Base-by-base conservation (phyloP, 768 basidiomycete genomes). In the Termitomyces bulborhizus region DNA sequence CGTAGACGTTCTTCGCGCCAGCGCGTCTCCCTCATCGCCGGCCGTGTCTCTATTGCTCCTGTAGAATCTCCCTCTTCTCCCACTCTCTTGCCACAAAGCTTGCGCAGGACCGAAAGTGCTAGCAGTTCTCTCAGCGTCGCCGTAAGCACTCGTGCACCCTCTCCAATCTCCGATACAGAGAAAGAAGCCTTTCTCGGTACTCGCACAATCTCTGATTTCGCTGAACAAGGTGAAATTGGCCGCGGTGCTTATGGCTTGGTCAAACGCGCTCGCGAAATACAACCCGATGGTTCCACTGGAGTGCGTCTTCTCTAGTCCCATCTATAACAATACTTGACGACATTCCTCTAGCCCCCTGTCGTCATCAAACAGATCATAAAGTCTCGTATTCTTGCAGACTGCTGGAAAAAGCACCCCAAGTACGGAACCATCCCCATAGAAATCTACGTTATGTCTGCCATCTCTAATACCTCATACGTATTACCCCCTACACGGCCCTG, bases 321-420 rank as follows among this genome's bases (percentile, higher is more conserved):
- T 56, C 62, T 54, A 41, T 46, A 53, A 48, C 21, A 21, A 21
- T 21, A 21, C 21, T 62, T 65, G 58, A 65, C n/a, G 46, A 61
- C 29, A 26, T 62, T 55, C 54, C 61, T 45, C 58, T 64, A 94
- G 93, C 88, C 93, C 3, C 85, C 89, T 37, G 73, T 97, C 57
- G 88, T 99, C 63, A 93, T 99, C 72, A 99, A 99, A 67, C 95
- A 97, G 71, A 87, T 98, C 65, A 95, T 98, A 76, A 98, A 98
- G 71, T 94, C 92, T 46, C 90, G 97, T 50, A 99, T 99, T 57
- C 81, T 99, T 51, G 96, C 96, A 31, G 96, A 99, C 73, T 98
- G 96, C 70, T 99, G 97, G 97, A 98, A 98, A 76, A 91, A 90
- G 65, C 96, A 99, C 68, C 89, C 90, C 42, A 83, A 87, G 58